Evolutionary conservation across 768 basidiomycete species (phyloP).

Genomic region (Fomitopsis serialis): DNA sequence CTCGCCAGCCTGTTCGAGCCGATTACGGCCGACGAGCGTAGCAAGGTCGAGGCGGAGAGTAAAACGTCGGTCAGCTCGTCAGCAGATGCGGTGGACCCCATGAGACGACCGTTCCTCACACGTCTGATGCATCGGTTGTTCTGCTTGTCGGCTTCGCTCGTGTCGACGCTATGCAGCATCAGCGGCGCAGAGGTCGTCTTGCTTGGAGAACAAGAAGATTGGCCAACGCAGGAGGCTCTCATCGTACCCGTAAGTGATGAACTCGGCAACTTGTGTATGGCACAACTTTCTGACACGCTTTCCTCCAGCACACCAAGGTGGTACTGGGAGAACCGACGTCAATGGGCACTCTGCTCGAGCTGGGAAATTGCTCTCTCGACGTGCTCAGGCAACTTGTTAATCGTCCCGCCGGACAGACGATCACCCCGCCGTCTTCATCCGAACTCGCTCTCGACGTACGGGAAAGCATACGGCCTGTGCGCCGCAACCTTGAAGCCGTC

Average conservation of each 20-base stretch:
- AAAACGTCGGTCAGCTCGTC: constrained; percentile 27
- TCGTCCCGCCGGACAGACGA: constrained; percentile 52
- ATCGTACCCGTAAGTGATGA: constrained; percentile 60
- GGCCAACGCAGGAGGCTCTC: constrained; percentile 63
- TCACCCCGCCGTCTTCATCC: constrained; percentile 32
- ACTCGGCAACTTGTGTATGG: neutral
- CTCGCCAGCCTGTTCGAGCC: constrained; percentile 79
- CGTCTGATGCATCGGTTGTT: constrained; percentile 70
- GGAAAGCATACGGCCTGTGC: constrained; percentile 50
- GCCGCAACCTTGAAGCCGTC: constrained; percentile 61
- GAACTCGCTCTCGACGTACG: constrained; percentile 47
- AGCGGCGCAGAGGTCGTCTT: constrained; percentile 68
- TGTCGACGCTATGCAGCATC: constrained; percentile 64
- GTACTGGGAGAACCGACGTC: constrained; percentile 80
- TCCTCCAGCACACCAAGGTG: constrained; percentile 73
- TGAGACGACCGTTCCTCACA: constrained; percentile 67
- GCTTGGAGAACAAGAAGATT: constrained; percentile 59
- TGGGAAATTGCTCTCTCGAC: constrained; percentile 74
- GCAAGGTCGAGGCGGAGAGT: constrained; percentile 58
- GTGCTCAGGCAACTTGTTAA: constrained; percentile 62
- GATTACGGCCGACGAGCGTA: constrained; percentile 69
- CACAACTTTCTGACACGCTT: constrained; percentile 3
- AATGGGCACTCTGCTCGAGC: constrained; percentile 81
- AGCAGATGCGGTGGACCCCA: constrained; percentile 50
- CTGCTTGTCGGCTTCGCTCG: constrained; percentile 61